phyloP scores from a whole-genome alignment of 2,329 filamentous ascomycete species.

The Ustilaginoidea virens region DNA sequence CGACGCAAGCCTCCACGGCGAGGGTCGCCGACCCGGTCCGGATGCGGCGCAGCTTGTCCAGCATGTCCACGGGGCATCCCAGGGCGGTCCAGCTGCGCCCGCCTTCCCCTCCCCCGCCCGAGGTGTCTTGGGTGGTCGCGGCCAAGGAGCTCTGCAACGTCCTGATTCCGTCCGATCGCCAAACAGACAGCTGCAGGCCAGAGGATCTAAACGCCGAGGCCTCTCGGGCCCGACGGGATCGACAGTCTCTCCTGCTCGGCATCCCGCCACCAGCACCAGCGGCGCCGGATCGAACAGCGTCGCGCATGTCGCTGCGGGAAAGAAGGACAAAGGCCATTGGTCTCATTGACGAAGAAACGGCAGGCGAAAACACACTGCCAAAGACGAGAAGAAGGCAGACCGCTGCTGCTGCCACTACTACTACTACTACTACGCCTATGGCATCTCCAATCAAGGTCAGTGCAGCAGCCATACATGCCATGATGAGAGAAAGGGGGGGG shows the following conservation, averaged over 20 bases:
- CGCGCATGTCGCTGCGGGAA: conserved; percentile 57
- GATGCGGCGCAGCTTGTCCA: conserved; percentile 47
- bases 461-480: background rate
- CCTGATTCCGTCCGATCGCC: conserved; percentile 60
- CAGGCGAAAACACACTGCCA: conserved; percentile 8
- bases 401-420: too few species aligned
- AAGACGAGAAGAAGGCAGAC: conserved; percentile 47
- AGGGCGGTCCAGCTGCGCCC: conserved; percentile 17
- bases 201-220: conserved; percentile 66
- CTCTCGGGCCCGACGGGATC: conserved; percentile 46
- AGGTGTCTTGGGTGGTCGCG: conserved; percentile 76
- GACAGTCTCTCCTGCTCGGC: conserved; percentile 34
- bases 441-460: conserved; percentile 16
- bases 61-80: conserved; percentile 19
- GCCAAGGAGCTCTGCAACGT: conserved; percentile 68
- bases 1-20: conserved; percentile 74
- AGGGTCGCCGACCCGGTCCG: conserved; percentile 58
- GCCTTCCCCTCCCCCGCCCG: conserved; percentile 56
- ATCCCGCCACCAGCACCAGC: conserved; percentile 12
- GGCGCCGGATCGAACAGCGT: conserved; percentile 27
- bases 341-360: conserved; percentile 33
- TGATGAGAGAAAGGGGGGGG: background rate
- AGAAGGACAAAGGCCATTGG: conserved; percentile 46
- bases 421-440: conserved; percentile 25
- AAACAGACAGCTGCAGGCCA: conserved; percentile 59